phyloP scores from a whole-genome alignment of 495 filamentous ascomycete species.

The Aspergillus affinis region DNA sequence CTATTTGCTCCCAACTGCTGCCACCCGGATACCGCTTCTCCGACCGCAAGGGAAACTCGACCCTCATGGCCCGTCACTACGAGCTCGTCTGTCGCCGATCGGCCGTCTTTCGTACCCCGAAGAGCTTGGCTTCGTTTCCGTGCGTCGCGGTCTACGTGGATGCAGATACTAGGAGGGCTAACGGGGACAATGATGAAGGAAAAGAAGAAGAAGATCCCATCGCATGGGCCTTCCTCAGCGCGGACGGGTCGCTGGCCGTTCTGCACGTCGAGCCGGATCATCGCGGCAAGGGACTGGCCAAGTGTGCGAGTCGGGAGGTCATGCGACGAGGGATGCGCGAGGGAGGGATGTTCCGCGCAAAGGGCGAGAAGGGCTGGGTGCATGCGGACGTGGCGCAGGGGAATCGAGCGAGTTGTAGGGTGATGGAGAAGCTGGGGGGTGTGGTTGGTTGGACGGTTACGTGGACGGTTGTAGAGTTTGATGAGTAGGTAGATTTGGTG shows the following conservation, averaged over 20 bases:
- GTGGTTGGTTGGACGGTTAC: constrained; percentile 33
- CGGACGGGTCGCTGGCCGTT: constrained; percentile 48
- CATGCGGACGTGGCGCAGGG: constrained; percentile 47
- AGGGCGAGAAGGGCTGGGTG: constrained; percentile 30
- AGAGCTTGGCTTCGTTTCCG: constrained; percentile 31
- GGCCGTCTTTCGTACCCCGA: constrained; percentile 34
- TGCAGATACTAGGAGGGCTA: constrained; percentile 2
- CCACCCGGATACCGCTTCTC: constrained; percentile 34
- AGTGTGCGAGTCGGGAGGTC: constrained; percentile 35
- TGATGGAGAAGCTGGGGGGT: constrained; percentile 52
- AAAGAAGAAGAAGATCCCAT: constrained; percentile 33
- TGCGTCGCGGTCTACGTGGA: constrained; percentile 33
- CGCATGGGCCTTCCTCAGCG: constrained; percentile 45
- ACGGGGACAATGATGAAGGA: not conserved
- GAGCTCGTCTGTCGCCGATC: constrained; percentile 41
- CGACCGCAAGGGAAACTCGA: constrained; percentile 22
- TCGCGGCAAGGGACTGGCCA: constrained; percentile 45
- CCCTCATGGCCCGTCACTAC: constrained; percentile 30
- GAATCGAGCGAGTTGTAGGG: constrained; percentile 48
- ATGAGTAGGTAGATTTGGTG: not conserved
- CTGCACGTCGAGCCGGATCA: constrained; percentile 51
- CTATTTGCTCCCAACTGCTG: constrained; percentile 17
- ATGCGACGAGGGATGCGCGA: constrained; percentile 31
- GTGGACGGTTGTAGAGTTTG: constrained; percentile 44
- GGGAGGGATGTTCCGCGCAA: constrained; percentile 18